Base-by-base conservation (phyloP, 345 rosid species). In the Brassica carinata region DNA sequence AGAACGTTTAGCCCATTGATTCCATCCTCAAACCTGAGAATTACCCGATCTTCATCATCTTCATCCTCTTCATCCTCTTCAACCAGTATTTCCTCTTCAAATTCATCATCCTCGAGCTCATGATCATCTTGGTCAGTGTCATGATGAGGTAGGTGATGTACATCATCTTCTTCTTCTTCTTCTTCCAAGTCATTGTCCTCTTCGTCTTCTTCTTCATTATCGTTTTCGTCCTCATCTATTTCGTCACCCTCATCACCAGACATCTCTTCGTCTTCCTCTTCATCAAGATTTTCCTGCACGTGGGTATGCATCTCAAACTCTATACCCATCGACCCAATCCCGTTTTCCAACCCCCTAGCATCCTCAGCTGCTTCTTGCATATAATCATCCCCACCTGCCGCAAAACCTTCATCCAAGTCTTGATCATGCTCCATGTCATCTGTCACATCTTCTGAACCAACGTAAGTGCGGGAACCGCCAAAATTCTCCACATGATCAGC, bases 391-490 rank as follows among this genome's bases (percentile, higher is more conserved):
- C 90, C 98, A 26, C 88, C 79, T 73, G 89, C 87, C 65, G 85
- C 85, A 86, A 90, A 92, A 74, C 92, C 91, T 65, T 78, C 93
- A 87, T 89, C 92, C 71, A 91, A 85, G 83, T 95, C 99, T 84
- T 91, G 97, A 70, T 89, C 99, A 72, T 93, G 98, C 71, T 95
- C 99, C 98, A 93, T 89, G 82, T 95, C 96, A 83, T 93, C 98
- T 26, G 90, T 89, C 80, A 90, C 90, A 83, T 93, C 91, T 84
- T 91, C 97, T 71, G 97, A 86, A 59, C 87, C 94, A 77, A 89
- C 91, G 83, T 83, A 91, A 61, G 83, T 85, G 58, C 82, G 92
- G 34, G 79, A 82, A 64, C 86, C 75, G 84, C 86, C 86, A 82
- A 85, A 85, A 63, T 85, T 83, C 36, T 87, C 92, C 78, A 75